Evolutionary conservation across 805 yeast species (phyloP).

Genomic region (Diddensiella transvaalensis): DNA sequence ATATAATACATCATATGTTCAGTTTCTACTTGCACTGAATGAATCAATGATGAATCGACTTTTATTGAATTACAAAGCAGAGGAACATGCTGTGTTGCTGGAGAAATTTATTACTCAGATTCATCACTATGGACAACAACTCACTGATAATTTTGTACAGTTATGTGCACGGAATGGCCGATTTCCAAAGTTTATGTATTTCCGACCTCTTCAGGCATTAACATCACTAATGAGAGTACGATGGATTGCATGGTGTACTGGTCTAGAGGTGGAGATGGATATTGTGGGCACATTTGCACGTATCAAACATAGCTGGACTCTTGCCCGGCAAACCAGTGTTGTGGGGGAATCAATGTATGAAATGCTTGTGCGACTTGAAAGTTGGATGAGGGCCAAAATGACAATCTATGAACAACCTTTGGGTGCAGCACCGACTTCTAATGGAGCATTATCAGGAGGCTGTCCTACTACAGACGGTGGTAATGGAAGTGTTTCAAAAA

Average conservation of each 20-base stretch:
- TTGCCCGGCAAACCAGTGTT: background rate
- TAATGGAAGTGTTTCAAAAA: background rate
- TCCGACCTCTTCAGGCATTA: slow-evolving; percentile 23
- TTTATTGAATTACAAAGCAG: background rate
- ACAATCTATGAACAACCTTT: background rate
- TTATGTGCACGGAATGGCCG: slow-evolving; percentile 3
- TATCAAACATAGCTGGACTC: slow-evolving; percentile 11
- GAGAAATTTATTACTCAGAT: slow-evolving; percentile 8
- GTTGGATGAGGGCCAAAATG: slow-evolving; percentile 10
- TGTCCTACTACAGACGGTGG: background rate
- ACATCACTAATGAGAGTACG: slow-evolving; percentile 18
- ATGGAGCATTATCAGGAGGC: background rate
- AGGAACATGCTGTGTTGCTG: background rate
- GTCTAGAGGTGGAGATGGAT: slow-evolving; percentile 27
- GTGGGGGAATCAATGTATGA: slow-evolving; percentile 1
- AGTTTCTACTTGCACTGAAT: slow-evolving; percentile 7
- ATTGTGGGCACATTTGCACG: slow-evolving; percentile 25
- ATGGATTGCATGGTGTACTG: slow-evolving; percentile 15
- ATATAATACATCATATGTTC: background rate
- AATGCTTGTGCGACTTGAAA: slow-evolving; percentile 10
- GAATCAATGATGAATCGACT: slow-evolving; percentile 13
- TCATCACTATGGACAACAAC: slow-evolving; percentile 4
- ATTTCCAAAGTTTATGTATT: slow-evolving; percentile 21
- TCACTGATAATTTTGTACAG: slow-evolving; percentile 13
- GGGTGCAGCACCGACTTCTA: background rate